Percentiles rank a stretch among this genome's conserved stretches.
phyloP scores from a whole-genome alignment of 805 yeast species.

The Ogataea philodendri region DNA sequence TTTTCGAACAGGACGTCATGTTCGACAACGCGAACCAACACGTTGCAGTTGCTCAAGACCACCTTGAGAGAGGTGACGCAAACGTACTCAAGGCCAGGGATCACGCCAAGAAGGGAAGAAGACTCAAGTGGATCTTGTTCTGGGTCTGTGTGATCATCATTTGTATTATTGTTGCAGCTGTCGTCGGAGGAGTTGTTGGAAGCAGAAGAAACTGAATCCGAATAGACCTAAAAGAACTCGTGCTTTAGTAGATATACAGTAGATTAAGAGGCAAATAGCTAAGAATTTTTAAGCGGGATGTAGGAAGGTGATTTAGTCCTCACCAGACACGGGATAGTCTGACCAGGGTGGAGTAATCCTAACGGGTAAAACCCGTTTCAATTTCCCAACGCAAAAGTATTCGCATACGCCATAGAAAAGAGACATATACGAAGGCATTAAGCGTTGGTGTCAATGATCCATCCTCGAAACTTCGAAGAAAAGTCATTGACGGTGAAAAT shows the following conservation, averaged over 20 bases:
- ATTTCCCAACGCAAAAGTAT: constrained; percentile 29
- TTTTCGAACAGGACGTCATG: constrained; percentile 89
- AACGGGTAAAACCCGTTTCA: constrained; percentile 14
- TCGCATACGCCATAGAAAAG: constrained; percentile 23
- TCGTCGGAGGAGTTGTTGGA: constrained; percentile 57
- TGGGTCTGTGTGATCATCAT: constrained; percentile 59
- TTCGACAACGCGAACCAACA: constrained; percentile 81
- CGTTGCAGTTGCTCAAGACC: constrained; percentile 79
- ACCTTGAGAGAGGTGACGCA: constrained; percentile 91
- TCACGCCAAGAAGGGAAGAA: constrained; percentile 86
- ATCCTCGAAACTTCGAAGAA: constrained; percentile 3
- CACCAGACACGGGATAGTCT: constrained; percentile 23
- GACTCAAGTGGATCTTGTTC: constrained; percentile 83
- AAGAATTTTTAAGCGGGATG: constrained; percentile 9
- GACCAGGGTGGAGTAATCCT: constrained; percentile 31
- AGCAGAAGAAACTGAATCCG: constrained; percentile 23
- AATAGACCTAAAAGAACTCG: constrained; percentile 1
- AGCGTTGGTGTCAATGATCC: constrained; percentile 19
- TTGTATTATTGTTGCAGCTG: constrained; percentile 62
- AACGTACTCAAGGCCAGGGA: constrained; percentile 89
- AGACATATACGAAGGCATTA: constrained; percentile 25
- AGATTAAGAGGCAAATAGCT: constrained; percentile 7
- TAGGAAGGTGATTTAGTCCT: constrained; percentile 32
- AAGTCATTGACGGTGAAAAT: not conserved
- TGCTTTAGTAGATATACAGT: constrained; percentile 7